Percentiles rank a stretch among this genome's conserved stretches.
phyloP scores from a whole-genome alignment of 106 monocot species.

The Dendrobium catenatum region DNA sequence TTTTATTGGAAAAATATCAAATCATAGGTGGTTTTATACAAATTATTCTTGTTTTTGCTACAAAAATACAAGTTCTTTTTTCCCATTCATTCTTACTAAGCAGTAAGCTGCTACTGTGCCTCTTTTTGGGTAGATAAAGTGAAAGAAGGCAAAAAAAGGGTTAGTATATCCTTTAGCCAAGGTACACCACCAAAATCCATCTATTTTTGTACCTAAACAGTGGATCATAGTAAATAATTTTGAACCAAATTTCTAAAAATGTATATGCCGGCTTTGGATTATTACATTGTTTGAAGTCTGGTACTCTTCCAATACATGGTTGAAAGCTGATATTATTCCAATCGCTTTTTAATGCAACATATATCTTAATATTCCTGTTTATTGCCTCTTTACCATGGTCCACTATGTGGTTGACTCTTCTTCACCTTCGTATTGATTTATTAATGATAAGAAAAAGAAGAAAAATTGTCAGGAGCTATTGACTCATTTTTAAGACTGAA shows the following conservation, averaged over 20 bases:
- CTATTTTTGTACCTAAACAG: neutral
- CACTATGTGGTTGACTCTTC: too few relatives aligned
- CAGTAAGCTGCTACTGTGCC: neutral
- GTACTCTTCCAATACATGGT: neutral
- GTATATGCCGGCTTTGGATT: neutral
- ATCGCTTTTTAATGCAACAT: neutral
- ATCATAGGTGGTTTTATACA: too few relatives aligned
- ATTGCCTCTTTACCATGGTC: too few relatives aligned
- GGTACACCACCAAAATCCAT: neutral
- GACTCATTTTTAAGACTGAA: too few relatives aligned
- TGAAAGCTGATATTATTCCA: neutral
- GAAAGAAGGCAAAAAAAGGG: neutral
- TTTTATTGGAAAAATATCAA: too few relatives aligned
- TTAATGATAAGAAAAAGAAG: too few relatives aligned
- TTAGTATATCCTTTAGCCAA: neutral
- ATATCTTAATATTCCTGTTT: too few relatives aligned
- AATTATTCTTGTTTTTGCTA: too few relatives aligned
- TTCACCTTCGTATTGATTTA: too few relatives aligned
- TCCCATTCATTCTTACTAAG: too few relatives aligned
- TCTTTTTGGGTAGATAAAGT: neutral
- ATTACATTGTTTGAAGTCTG: neutral
- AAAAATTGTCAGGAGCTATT: too few relatives aligned
- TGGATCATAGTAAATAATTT: neutral
- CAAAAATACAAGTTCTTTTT: too few relatives aligned
- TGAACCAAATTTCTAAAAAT: neutral